Conservation (phyloP, 176 grass and related monocot genomes). For the Carex littledalei region DNA sequence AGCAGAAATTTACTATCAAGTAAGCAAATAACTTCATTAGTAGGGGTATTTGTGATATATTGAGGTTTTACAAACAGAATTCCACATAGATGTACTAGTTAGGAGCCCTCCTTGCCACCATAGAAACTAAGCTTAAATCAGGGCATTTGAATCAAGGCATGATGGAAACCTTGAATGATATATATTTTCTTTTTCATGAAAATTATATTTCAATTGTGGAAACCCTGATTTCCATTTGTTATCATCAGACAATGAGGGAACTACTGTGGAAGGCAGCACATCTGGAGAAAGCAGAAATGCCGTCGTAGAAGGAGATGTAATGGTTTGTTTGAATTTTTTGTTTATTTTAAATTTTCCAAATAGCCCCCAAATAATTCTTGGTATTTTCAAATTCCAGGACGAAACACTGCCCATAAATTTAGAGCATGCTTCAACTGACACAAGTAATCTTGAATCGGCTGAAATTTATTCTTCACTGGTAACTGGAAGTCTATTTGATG, state of each 20-base stretch:
- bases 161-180: background rate
- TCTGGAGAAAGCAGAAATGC: constrained; percentile 22
- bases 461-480: constrained; percentile 49
- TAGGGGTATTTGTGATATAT: background rate
- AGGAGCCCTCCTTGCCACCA: too few relatives aligned
- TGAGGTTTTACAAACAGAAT: background rate
- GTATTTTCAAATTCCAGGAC: constrained; percentile 22
- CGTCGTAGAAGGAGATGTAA: constrained; percentile 1
- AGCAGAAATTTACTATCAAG: background rate
- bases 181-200: background rate
- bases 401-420: background rate
- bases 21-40: background rate
- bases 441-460: constrained; percentile 10
- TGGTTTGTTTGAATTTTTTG: background rate
- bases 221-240: background rate
- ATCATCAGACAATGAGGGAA: constrained; percentile 51
- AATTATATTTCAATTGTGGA: background rate
- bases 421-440: constrained; percentile 21
- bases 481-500: constrained; percentile 50
- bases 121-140: background rate
- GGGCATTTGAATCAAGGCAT: background rate
- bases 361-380: background rate
- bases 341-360: background rate
- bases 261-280: background rate
- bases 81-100: too few relatives aligned